Base-by-base conservation (phyloP, 2,329 filamentous ascomycete genomes). In the Pezicula radicicola region DNA sequence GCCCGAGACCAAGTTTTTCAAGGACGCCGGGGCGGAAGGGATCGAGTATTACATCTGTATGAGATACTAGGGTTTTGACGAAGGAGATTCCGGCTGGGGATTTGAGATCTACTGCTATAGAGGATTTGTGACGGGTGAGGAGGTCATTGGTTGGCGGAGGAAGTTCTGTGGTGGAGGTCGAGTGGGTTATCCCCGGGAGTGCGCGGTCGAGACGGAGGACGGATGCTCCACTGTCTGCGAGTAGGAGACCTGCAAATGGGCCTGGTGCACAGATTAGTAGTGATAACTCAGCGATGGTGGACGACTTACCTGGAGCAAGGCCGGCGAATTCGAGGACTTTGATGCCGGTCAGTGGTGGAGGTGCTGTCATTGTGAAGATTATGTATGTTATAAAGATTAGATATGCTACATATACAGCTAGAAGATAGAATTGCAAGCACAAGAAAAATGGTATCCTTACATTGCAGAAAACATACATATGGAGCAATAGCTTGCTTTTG, bases 11-110 rank as follows among this genome's bases (percentile, higher is more conserved):
- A 9, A 93, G 81, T 48, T 87, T 88, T 72, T 97, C 93, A 2
- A 97, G 80, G 1, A 97, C 90, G 35, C 91, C 91, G 0, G 93
- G 93, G 0, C 93, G 88, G 75, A 91, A 97, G 0, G 94, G 93
- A 68, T 97, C 94, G 68, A 97, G 94, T 27, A 97, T 70, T 35
- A 97, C 77, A 70, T 97, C 93, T 51, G 84, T 78, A 15, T 74
- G 67, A 15, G 73, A 70, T 35, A 87, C 72, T 1, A 97, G 76
- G 3, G 77, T 73, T 55, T 84, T 84, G 49, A 96, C 70, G 6
- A 97, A 74, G 1, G 77, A 76, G 12, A 84, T 67, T 6, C 89
- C 91, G 1, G 70, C 61, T 0, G 79, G 60, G 0, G 81, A 79
- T 66, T 94, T 95, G 48, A 97, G 79, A 71, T 97, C 82, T 3